Base-by-base conservation (phyloP, 1,139 yeast genomes). In the Zygoascus hellenicus region DNA sequence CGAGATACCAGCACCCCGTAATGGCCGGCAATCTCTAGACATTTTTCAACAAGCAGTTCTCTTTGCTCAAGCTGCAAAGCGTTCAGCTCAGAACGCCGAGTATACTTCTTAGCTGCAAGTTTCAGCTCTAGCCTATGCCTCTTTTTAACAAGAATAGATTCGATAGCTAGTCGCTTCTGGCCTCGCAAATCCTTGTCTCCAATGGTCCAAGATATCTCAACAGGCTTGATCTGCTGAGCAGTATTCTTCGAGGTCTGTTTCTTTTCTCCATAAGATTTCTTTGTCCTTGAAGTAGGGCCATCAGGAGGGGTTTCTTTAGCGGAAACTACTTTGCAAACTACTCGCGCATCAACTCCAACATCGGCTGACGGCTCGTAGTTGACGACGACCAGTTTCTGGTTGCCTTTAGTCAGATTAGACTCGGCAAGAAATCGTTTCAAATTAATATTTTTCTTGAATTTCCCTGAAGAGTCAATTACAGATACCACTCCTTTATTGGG, bases 161-260 rank as follows among this genome's bases (percentile, higher is more conserved):
- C 60, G 15, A 66, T 58, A 11, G 68, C 77, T 65, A 50, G 62
- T 51, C 46, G 60, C 46, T 52, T 65, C 56, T 53, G 75, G 45
- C 54, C 61, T 48, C 38, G 65, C 46, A 59, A 56, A 50, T 55
- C 71, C 59, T 55, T 56, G 46, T 48, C 63, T 39, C 54, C 70
- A 48, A 56, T 58, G 31, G 51, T 61, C 69, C 60, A 73, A 14
- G 46, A 54, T 44, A 56, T 61, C 51, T 38, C 60, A 34, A 36
- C 38, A 22, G 50, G 57, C 52, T 56, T 51, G 40, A 41, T 48
- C 36, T 49, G 52, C 39, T 46, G 39, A 30, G 42, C 30, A 40
- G 43, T 26, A 29, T 11, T 37, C 17, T 28, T 37, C 19, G 35
- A 52, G 29, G 43, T 42, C 36, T 54, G 48, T 32, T 44, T 49